phyloP scores from a whole-genome alignment of 306 rosid species.

The Cicer yamashitae region DNA sequence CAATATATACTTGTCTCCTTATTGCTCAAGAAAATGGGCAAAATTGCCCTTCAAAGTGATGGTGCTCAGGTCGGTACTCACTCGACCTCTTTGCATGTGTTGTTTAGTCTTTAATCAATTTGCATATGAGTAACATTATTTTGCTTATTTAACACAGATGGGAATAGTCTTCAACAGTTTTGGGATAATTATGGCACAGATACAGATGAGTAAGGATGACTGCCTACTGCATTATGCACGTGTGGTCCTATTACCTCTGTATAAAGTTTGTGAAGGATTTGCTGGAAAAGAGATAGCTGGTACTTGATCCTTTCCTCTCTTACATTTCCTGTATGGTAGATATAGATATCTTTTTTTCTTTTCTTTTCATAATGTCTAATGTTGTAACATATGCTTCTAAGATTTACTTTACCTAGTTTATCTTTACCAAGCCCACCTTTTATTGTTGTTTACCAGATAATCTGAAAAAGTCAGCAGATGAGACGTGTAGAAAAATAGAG shows the following conservation, averaged over 20 bases:
- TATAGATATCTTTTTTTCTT: neutral
- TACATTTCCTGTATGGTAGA: slow-evolving; percentile 9
- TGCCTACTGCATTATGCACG: slow-evolving; percentile 60
- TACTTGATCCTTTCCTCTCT: slow-evolving; percentile 34
- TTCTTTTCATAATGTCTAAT: neutral
- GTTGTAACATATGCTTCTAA: neutral
- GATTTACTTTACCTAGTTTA: neutral
- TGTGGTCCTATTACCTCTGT: slow-evolving; percentile 69
- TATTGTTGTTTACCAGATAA: slow-evolving; percentile 53
- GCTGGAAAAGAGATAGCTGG: slow-evolving; percentile 79
- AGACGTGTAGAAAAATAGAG: slow-evolving; percentile 54
- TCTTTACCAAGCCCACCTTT: neutral
- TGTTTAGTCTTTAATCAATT: slow-evolving; percentile 32
- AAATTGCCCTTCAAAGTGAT: slow-evolving; percentile 77
- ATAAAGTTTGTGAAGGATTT: slow-evolving; percentile 84
- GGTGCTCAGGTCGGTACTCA: slow-evolving; percentile 66
- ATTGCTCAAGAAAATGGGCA: slow-evolving; percentile 81
- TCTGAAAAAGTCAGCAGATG: slow-evolving; percentile 66
- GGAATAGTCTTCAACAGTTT: slow-evolving; percentile 73
- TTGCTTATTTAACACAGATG: slow-evolving; percentile 67
- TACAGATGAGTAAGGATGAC: slow-evolving; percentile 56
- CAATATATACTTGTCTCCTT: slow-evolving; percentile 59
- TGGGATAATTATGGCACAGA: slow-evolving; percentile 56
- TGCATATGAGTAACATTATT: slow-evolving; percentile 23
- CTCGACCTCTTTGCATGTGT: slow-evolving; percentile 9